A percentile compares a stretch with the other conserved stretches of the same genome.
phyloP scores from a whole-genome alignment of 306 rosid genomes.

The Lotus japonicus region DNA sequence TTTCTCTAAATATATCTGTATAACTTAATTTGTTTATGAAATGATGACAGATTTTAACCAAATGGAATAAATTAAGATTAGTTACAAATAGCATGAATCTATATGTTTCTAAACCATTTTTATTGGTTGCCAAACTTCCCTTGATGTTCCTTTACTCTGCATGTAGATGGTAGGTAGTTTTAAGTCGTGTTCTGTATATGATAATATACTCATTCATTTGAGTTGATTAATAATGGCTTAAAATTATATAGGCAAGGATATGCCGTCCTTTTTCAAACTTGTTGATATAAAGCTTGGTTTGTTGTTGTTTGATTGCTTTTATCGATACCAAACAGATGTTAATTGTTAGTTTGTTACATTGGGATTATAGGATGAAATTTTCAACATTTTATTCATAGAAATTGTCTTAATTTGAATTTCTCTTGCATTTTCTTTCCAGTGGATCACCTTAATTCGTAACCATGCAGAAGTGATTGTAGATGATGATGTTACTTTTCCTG shows the following conservation, averaged over 20 bases:
- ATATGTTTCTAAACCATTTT: neutral
- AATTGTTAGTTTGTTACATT: neutral
- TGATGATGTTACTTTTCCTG: constrained; percentile 55
- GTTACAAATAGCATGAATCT: neutral
- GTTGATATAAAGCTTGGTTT: neutral
- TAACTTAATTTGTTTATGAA: too few relatives aligned
- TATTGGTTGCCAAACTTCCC: neutral
- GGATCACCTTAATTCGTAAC: constrained; percentile 70
- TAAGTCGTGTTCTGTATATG: neutral
- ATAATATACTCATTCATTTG: neutral
- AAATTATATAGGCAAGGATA: neutral
- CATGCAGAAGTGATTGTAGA: constrained; percentile 84
- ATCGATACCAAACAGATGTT: neutral
- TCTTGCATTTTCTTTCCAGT: constrained; percentile 64
- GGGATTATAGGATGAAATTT: neutral
- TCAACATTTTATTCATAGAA: constrained; percentile 4
- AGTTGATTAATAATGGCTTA: neutral
- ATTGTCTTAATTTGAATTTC: constrained; percentile 23
- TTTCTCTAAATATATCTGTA: neutral
- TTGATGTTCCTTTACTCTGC: neutral
- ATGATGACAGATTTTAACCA: neutral
- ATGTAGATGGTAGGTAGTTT: neutral
- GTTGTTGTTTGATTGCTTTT: neutral
- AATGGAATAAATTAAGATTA: neutral
- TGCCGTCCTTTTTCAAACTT: neutral